phyloP scores from a whole-genome alignment of 192 early-diverging fungal species.

The Diversispora epigaea region DNA sequence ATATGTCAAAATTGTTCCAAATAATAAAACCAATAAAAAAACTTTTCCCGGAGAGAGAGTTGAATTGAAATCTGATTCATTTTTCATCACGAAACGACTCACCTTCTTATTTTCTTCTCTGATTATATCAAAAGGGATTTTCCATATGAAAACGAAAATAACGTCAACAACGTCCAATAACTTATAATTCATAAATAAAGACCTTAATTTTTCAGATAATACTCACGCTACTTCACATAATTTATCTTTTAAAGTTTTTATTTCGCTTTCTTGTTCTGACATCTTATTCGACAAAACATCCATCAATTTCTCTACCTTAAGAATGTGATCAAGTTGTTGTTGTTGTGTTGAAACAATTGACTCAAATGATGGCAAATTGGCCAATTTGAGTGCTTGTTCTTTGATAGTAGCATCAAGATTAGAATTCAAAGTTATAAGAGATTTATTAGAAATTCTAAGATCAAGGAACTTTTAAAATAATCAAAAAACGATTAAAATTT shows the following conservation, averaged over 20 bases:
- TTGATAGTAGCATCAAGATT: background rate
- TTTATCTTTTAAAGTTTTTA: background rate
- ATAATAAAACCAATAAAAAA: conserved; percentile 11
- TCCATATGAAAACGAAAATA: background rate
- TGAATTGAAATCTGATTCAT: background rate
- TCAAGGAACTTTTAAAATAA: conserved; percentile 18
- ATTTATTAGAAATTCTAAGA: conserved; percentile 27
- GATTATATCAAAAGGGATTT: background rate
- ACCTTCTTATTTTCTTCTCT: conserved; percentile 23
- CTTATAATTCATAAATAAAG: background rate
- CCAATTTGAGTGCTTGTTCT: conserved; percentile 10
- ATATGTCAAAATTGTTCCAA: background rate
- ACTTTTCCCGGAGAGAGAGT: background rate
- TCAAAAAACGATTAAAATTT: background rate
- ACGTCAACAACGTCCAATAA: background rate
- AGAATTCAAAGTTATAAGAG: conserved; percentile 9
- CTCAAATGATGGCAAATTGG: background rate
- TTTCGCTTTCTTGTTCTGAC: conserved; percentile 15
- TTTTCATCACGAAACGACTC: background rate
- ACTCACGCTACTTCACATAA: conserved; percentile 12
- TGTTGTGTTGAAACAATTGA: conserved; percentile 3
- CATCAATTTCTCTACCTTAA: conserved; percentile 25
- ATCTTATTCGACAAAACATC: conserved; percentile 12
- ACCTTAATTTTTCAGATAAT: background rate
- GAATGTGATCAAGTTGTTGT: conserved; percentile 12